These are phyloP conservation scores for Plasmodium gaboni DNA, from an alignment of 169 alveolate species.

Conservation along the genomic window DNA sequence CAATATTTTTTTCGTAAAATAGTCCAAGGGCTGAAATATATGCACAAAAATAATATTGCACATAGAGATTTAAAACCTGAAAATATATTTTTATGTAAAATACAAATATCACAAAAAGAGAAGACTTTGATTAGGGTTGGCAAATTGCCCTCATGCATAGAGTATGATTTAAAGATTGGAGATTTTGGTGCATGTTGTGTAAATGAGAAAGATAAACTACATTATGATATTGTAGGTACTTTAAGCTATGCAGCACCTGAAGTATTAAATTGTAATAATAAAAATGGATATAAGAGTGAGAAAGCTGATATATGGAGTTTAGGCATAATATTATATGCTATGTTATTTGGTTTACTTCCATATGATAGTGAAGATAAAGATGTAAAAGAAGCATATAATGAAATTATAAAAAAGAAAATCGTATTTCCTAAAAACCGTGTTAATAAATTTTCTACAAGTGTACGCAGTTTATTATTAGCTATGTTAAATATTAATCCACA, in stretches of 20 bases:
- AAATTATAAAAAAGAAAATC: constrained; percentile 74
- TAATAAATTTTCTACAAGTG: constrained; percentile 51
- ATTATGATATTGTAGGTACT: constrained; percentile 86
- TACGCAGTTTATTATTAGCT: constrained; percentile 56
- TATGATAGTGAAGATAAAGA: constrained; percentile 92
- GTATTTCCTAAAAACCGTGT: constrained; percentile 73
- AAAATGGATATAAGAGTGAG: constrained; percentile 92
- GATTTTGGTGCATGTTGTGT: constrained; percentile 94
- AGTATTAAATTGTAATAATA: constrained; percentile 84
- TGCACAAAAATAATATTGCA: constrained; percentile 87
- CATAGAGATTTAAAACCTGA: constrained; percentile 96
- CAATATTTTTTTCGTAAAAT: constrained; percentile 86
- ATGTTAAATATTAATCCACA: constrained; percentile 81
- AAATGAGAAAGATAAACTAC: constrained; percentile 63
- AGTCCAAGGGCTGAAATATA: constrained; percentile 84
- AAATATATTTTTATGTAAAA: constrained; percentile 90
- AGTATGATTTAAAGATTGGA: constrained; percentile 92
- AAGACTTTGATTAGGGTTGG: constrained; percentile 77
- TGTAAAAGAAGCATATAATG: constrained; percentile 78
- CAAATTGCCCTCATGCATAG: constrained; percentile 87
- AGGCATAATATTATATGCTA: constrained; percentile 97
- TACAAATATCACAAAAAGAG: constrained; percentile 62
- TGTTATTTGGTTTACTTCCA: constrained; percentile 97
- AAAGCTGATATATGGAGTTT: constrained; percentile 98
- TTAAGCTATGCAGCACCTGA: constrained; percentile 90